Base-by-base conservation (phyloP, 2,329 filamentous ascomycete genomes). In the Hymenoscyphus scutula region DNA sequence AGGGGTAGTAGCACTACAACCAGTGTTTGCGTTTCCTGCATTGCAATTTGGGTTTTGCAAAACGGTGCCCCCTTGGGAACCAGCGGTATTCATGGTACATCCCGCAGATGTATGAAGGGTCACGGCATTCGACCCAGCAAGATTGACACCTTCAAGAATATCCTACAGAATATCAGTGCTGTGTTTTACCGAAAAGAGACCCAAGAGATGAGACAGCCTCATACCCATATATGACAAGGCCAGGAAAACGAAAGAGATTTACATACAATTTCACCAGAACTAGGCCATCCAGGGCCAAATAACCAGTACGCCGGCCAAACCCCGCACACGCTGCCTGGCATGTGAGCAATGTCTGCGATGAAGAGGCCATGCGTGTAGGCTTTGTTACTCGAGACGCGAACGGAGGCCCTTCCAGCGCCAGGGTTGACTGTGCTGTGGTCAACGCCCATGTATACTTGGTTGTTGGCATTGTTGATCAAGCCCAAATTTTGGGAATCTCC, bases 341-440 rank as follows among this genome's bases (percentile, higher is more conserved):
- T 92, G 68, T 92, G 89, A 19, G 80, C 79, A 58, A 92, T 82
- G 72, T 92, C 89, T 25, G 89, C 80, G 57, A 92, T 86, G 68
- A 92, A 85, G 10, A 92, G 81, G 0, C 88, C 89, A 67, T 87
- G 80, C 32, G 80, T 84, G 73, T 86, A 92, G 3, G 79, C 75
- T 57, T 83, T 79, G 59, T 84, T 87, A 75, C 87, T 90, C 53
- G 85, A 84, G 13, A 92, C 75, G 17, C 89, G 83, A 45, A 92
- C 82, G 65, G 87, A 90, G 10, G 80, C 79, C 19, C 82, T 75
- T n/a, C 81, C 82, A 1, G 76, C 77, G 27, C 77, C 70, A 0
- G 82, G 81, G 64, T 83, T 82, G 45, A 75, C 67, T 25, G 85
- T 89, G 56, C 75, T 81, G 71, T 82, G 76, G 75, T 92, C 89